Evolutionary conservation across 371 early-diverging fungal species (phyloP), one percentile per base, ranked within the genome.

Genomic region (Mucor saturninus): DNA sequence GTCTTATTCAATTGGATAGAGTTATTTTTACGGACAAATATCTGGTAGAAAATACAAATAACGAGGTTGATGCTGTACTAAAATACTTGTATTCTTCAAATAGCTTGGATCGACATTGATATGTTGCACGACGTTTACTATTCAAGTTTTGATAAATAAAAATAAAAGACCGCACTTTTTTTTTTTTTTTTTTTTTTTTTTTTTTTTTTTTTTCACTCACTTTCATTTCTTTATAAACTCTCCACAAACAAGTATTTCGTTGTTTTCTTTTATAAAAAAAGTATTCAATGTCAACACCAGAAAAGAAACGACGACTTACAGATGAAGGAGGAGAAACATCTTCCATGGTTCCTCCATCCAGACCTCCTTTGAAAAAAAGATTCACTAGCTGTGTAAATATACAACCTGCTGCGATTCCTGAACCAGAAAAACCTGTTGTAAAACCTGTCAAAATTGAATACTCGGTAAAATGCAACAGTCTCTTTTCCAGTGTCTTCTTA

Each of bases 361-460:
- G 67, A 43, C 71, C 71, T n/a, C 71, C 71, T 21, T 54, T 71
- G 21, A 71, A 71, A 43, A 71, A 71, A 29, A 38, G 71, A 43
- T 71, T 71, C 46, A 71, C 67, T 3, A 60, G 67, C 4, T 54
- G 61, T 26, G 52, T 65, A 15, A 61, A 69, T 46, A 53, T 65
- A 30, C 63, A 62, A 6, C 37, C 35, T 30, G 37, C 51, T 13
- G n/a, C 30, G 1, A 2, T 28, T 28, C 30, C 39, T 3, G 38
- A 46, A 37, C 37, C n/a, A 6, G 15, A 42, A 21, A 21, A 21
- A 28, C 50, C 39, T 10, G 29, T 37, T 21, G 37, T 56, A 35
- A 42, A 31, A 46, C 45, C 58, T 32, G 26, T 42, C 29, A 37
- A 39, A 32, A 30, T 13, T 21, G 38, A 49, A n/a, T 29, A 30